Percentiles rank a stretch among this genome's conserved stretches.
These are phyloP conservation scores for Boletus sp. DNA, from an alignment of 768 basidiomycete genomes.

Conservation along the genomic window DNA sequence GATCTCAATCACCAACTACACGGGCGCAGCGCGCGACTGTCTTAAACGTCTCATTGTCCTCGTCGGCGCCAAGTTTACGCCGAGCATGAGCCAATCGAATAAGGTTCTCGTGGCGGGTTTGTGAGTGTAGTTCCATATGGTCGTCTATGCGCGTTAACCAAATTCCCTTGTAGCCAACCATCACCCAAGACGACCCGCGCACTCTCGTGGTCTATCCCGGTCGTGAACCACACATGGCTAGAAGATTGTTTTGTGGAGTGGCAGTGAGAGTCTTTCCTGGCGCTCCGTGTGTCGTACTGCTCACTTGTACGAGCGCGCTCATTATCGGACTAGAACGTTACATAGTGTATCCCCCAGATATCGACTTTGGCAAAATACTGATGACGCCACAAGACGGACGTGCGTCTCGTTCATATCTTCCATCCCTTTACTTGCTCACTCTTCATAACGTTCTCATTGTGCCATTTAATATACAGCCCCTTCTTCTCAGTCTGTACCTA, in stretches of 20 bases:
- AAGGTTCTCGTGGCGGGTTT: slow-evolving; percentile 82
- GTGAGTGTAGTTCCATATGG: slow-evolving; percentile 43
- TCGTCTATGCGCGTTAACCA: neutral
- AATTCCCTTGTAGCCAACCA: slow-evolving; percentile 30
- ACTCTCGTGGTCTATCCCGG: slow-evolving; percentile 74
- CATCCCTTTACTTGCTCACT: neutral
- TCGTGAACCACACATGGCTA: slow-evolving; percentile 89
- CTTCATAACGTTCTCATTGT: neutral
- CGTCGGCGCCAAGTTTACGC: slow-evolving; percentile 80
- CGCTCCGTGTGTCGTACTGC: neutral
- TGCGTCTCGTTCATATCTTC: slow-evolving; percentile 5
- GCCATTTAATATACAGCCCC: too few species aligned
- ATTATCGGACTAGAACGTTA: slow-evolving; percentile 67
- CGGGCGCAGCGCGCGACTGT: slow-evolving; percentile 83
- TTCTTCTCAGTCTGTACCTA: slow-evolving; percentile 6
- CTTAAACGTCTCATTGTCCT: slow-evolving; percentile 76
- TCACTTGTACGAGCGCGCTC: slow-evolving; percentile 38
- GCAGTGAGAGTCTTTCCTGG: slow-evolving; percentile 36
- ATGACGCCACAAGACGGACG: slow-evolving; percentile 20
- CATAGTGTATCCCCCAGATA: slow-evolving; percentile 61
- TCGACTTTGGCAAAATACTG: slow-evolving; percentile 57
- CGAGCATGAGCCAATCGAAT: slow-evolving; percentile 75
- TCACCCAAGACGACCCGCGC: slow-evolving; percentile 70
- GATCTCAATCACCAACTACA: slow-evolving; percentile 87
- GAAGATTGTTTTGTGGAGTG: slow-evolving; percentile 88